A percentile compares a stretch with the other conserved stretches of the same genome.
Evolutionary conservation across 2,329 filamentous ascomycete species (phyloP).

Genomic region (Ceratocystis albifundus): DNA sequence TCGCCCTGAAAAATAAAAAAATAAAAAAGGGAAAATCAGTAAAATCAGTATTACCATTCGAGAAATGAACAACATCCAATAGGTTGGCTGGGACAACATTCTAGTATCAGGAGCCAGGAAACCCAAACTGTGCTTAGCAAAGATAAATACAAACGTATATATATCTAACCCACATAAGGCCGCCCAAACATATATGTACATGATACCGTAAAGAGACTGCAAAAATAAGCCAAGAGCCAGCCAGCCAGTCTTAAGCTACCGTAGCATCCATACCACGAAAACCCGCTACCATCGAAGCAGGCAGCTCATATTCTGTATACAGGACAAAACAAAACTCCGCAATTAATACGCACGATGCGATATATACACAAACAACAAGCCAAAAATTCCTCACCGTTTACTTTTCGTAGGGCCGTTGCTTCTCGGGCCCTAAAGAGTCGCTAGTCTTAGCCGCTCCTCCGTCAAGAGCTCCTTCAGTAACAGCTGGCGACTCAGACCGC

Average conservation of each 20-base stretch:
- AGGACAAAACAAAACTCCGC: neutral
- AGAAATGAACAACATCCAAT: too few species aligned
- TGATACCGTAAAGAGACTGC: too few species aligned
- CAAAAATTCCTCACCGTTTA: neutral
- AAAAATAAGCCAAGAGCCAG: too few species aligned
- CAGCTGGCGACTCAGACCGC: conserved; percentile 28
- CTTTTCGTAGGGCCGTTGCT: conserved; percentile 18
- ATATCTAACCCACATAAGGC: too few species aligned
- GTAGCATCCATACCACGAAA: neutral
- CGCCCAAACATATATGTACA: too few species aligned
- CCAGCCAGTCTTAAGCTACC: neutral
- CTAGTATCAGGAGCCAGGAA: too few species aligned
- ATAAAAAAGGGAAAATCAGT: too few species aligned
- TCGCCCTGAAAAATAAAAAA: too few species aligned
- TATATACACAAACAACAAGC: neutral
- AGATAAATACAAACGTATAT: too few species aligned
- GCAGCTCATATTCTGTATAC: neutral
- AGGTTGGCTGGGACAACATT: too few species aligned
- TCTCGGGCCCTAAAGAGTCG: conserved; percentile 18
- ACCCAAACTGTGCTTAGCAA: too few species aligned
- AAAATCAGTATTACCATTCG: too few species aligned
- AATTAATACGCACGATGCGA: neutral
- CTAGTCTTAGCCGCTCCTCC: conserved; percentile 15
- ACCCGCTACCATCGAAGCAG: neutral
- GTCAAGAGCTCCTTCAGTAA: conserved; percentile 23